phyloP scores from a whole-genome alignment of 1,139 yeast species.

The Kurtzmaniella quercitrusa region DNA sequence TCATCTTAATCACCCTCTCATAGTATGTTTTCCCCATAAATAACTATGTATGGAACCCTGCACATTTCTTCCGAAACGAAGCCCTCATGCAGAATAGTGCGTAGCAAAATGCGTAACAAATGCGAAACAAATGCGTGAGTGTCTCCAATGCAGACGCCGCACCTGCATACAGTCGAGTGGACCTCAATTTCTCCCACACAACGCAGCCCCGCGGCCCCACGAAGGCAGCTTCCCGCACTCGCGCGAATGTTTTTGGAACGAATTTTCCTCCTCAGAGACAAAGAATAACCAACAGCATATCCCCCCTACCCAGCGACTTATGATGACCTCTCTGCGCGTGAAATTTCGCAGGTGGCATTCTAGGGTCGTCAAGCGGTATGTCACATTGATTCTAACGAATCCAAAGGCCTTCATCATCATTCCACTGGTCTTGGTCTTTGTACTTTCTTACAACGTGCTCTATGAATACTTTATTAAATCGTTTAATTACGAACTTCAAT shows the following conservation, averaged over 20 bases:
- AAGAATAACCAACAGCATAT: not conserved
- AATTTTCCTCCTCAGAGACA: not conserved
- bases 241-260: not conserved
- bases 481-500: slow-evolving; percentile 13
- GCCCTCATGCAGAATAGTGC: not conserved
- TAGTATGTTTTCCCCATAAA: too few relatives aligned
- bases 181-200: not conserved
- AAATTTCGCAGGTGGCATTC: slow-evolving; percentile 1
- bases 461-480: slow-evolving; percentile 20
- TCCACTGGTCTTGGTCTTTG: slow-evolving; percentile 19
- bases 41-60: too few relatives aligned
- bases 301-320: not conserved
- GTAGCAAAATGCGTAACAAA: not conserved
- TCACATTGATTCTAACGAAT: slow-evolving; percentile 7
- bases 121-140: not conserved
- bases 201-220: not conserved
- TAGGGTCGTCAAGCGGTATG: slow-evolving; percentile 2
- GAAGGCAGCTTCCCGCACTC: not conserved
- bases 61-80: not conserved
- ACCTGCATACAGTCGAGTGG: not conserved
- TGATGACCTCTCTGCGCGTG: slow-evolving; percentile 1
- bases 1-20: too few relatives aligned
- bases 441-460: slow-evolving; percentile 20
- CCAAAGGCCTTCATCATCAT: slow-evolving; percentile 19
- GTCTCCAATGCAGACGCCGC: not conserved